phyloP scores from a whole-genome alignment of 208 protist genomes.

The Leishmania tropica region DNA sequence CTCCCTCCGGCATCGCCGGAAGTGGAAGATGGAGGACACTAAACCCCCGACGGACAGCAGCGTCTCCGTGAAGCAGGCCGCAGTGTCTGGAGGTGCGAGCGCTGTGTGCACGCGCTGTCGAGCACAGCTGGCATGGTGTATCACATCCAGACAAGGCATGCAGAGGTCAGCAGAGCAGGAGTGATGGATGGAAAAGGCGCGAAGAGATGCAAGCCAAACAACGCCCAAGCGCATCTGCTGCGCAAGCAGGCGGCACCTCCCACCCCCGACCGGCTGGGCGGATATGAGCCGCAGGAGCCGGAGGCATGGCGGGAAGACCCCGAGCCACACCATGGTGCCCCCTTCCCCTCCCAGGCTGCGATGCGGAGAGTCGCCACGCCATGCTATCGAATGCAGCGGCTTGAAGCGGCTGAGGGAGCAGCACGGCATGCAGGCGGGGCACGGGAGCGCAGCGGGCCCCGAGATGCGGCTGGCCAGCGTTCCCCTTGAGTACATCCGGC shows the following conservation, averaged over 20 bases:
- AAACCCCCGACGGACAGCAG: neutral
- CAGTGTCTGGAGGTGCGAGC: neutral
- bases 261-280: neutral
- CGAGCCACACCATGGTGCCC: neutral
- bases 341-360: neutral
- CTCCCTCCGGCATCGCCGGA: neutral
- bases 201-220: neutral
- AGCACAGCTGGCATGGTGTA: neutral
- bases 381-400: neutral
- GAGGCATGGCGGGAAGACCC: neutral
- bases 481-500: neutral
- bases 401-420: neutral
- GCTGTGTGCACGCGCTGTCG: too few species aligned
- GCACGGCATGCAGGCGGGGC: neutral
- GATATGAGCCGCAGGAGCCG: neutral
- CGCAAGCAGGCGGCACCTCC: neutral
- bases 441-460: neutral
- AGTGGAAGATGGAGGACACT: neutral
- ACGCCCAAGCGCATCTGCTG: neutral
- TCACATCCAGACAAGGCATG: neutral
- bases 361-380: neutral
- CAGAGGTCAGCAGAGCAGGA: constrained; percentile 11
- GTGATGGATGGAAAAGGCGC: neutral
- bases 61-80: too few species aligned
- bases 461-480: neutral